Conservation (phyloP, 2,329 filamentous ascomycete genomes). For the Ophiostoma piceae region DNA sequence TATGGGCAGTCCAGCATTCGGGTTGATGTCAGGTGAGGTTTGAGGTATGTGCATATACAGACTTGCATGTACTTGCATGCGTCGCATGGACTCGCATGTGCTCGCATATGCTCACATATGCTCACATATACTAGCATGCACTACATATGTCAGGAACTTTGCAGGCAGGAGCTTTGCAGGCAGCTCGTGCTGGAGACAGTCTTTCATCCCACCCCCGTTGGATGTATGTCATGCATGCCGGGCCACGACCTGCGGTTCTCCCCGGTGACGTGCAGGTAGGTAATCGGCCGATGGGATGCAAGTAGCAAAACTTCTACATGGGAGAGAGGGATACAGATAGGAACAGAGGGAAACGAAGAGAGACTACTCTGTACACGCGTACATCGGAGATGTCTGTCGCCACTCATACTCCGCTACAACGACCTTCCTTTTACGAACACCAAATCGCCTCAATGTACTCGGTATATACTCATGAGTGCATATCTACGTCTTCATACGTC, state of each 20-base stretch:
- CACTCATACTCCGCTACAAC: neutral
- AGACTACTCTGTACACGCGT: neutral
- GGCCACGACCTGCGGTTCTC: neutral
- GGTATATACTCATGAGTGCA: neutral
- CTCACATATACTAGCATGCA: neutral
- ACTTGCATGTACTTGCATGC: neutral
- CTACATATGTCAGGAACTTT: neutral
- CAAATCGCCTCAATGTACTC: neutral
- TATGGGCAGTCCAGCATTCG: neutral
- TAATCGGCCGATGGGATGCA: neutral
- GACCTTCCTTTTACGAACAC: neutral
- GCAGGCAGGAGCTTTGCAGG: neutral
- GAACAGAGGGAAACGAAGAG: no score
- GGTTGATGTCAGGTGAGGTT: neutral
- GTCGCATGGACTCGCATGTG: neutral
- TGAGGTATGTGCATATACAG: neutral
- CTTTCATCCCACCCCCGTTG: neutral
- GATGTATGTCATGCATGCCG: neutral
- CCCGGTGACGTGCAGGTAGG: neutral
- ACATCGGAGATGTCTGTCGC: neutral
- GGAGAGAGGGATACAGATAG: no score
- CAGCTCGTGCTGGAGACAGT: neutral
- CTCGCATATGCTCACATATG: neutral
- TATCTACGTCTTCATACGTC: neutral
- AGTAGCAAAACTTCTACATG: neutral